Evolutionary conservation across 2,329 filamentous ascomycete genomes (phyloP), one percentile per base, ranked within the genome.

Genomic region (Seiridium cupressi): DNA sequence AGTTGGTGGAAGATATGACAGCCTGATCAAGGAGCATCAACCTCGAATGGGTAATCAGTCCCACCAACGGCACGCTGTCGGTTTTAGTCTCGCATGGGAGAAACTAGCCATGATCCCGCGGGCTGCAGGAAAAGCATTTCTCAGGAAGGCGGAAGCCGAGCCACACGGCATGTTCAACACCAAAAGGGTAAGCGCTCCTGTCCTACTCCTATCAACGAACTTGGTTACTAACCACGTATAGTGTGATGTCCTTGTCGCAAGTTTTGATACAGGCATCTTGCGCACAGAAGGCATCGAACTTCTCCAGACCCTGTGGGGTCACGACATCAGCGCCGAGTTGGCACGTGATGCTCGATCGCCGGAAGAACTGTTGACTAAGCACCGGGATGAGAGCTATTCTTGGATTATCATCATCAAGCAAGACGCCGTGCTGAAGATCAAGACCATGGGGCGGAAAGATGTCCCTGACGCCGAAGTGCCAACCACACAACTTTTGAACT

Each of bases 321-420:
- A 92, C 68, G 89, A 91, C 60, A 91, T 98, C 71, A 94, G 89
- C 62, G 92, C 94, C 4, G 95, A 99, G 76, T 81, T 99, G 36
- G 92, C 93, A 5, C 85, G 88, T 35, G 91, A 96, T 70, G 85
- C 90, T 0, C 84, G 89, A 18, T 92, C 90, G 0, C 84, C 90
- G 0, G 92, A 97, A 78, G 91, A 95, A 63, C 79, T 97, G 9
- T 80, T 92, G 11, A 85, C 88, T 35, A 88, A 88, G 69, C 90
- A 96, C 69, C 84, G 89, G 11, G 90, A 93, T 60, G 89, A 92
- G 65, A 83, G 83, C 35, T 91, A 96, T 73, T 89, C 85, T 34
- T 98, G 93, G 92, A 87, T 97, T 61, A 86, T 97, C 44, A 90
- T 96, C 63, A 88, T 97, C 69, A 96, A 97, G 72, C 89, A 87